A percentile compares a stretch with the other conserved stretches of the same genome.
These are phyloP conservation scores for Colletotrichum ledebouriae DNA, from an alignment of 2,329 filamentous ascomycete species.

Conservation along the genomic window DNA sequence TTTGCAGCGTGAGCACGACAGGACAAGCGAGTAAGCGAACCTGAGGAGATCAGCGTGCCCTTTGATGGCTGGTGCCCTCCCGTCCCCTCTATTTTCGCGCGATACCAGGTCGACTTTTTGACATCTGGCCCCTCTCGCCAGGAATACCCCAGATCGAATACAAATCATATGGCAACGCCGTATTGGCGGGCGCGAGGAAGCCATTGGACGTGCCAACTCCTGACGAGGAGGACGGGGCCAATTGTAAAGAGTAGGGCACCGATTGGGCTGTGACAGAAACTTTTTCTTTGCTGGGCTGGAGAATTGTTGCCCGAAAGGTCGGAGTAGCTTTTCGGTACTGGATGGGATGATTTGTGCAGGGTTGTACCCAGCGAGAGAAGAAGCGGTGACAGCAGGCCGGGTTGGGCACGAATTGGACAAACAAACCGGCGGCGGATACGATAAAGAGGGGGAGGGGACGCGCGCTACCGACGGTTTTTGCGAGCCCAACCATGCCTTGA, in stretches of 20 bases:
- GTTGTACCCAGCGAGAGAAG: slow-evolving; percentile 51
- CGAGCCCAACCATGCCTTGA: slow-evolving; percentile 45
- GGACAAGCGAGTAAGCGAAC: slow-evolving; percentile 25
- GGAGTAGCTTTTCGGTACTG: slow-evolving; percentile 48
- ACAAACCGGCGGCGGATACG: slow-evolving; percentile 37
- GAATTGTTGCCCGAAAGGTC: slow-evolving; percentile 52
- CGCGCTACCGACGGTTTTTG: slow-evolving; percentile 37
- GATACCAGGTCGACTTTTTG: slow-evolving; percentile 37
- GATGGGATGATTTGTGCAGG: slow-evolving; percentile 50
- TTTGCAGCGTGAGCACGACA: slow-evolving; percentile 26
- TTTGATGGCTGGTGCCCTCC: slow-evolving; percentile 35
- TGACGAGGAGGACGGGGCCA: slow-evolving; percentile 32
- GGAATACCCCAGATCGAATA: slow-evolving; percentile 42
- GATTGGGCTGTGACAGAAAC: slow-evolving; percentile 49
- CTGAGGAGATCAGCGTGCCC: slow-evolving; percentile 39
- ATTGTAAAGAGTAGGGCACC: slow-evolving; percentile 46
- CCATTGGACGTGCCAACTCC: slow-evolving; percentile 40
- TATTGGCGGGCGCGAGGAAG: slow-evolving; percentile 23
- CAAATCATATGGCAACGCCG: slow-evolving; percentile 32
- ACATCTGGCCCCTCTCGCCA: slow-evolving; percentile 42
- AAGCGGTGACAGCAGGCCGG: slow-evolving; percentile 49
- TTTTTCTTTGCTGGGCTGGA: slow-evolving; percentile 40
- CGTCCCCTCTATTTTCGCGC: slow-evolving; percentile 38
- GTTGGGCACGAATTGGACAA: slow-evolving; percentile 44
- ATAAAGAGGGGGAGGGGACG: slow-evolving; percentile 37